Evolutionary conservation across 371 early-diverging fungal genomes (phyloP), one percentile per base, ranked within the genome.

Genomic region (Coemansia sp.): DNA sequence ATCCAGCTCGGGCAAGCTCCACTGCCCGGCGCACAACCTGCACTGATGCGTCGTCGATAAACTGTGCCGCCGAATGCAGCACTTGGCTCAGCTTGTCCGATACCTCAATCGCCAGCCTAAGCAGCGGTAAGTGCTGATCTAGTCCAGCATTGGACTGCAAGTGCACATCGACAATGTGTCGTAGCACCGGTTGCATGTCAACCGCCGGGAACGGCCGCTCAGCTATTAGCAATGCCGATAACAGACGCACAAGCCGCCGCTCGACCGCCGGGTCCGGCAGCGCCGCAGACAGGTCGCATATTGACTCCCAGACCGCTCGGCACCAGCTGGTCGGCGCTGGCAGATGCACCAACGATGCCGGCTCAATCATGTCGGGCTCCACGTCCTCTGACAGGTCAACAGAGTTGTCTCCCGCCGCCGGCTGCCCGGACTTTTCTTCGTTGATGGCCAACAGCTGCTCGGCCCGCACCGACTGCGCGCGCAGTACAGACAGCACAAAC

Each of bases 241-340:
- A 65, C 53, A 75, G 52, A 11, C 51, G 39, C 5, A 39, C 34
- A 12, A 70, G 47, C 32, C 50, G 63, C 33, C 47, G 18, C 53
- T 70, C 71, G 33, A 64, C 65, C 1, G 51, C 51, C 12, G 31
- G 39, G 4, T 33, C 40, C 43, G 52, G 12, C 33, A 59, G 60
- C 49, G 48, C 58, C 5, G 64, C 14, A 24, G 24, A 24, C 40
- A 75, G 55, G 56, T 66, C 61, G 11, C 53, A 14, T 5, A 66
- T 48, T 18, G 40, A 51, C 42, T 75, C 76, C 71, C 71, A 75
- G 7, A 75, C 59, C 5, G 67, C 76, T 14, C 76, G 66, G 39
- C 76, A 75, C 62, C 71, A 64, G 55, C 67, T 72, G 3, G 77
- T 61, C 16, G 44, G 58, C n/a, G 62, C 75, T 6, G 76, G 69